These are phyloP conservation scores for Pleurostoma richardsiae DNA, from an alignment of 2,329 filamentous ascomycete species.

Conservation along the genomic window DNA sequence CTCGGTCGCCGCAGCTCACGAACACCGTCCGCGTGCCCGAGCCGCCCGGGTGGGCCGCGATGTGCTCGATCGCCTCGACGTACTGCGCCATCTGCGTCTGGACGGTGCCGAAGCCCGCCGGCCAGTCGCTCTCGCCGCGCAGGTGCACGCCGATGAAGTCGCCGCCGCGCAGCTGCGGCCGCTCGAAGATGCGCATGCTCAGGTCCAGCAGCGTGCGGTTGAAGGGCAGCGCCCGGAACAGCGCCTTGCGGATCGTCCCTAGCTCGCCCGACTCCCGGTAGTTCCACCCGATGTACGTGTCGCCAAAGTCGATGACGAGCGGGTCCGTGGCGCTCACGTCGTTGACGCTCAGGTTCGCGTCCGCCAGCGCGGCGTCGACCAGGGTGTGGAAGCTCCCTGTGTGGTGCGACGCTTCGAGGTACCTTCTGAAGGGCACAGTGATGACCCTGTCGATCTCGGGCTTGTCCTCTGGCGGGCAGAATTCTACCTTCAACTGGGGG, in stretches of 20 bases:
- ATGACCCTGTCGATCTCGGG: not conserved
- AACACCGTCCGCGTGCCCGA: not conserved
- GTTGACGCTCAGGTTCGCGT: not conserved
- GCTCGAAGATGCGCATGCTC: not conserved
- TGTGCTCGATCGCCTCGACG: not conserved
- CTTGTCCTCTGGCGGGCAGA: not conserved
- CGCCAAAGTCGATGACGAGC: conserved; percentile 1
- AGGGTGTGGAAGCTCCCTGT: not conserved
- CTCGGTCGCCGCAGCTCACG: conserved; percentile 3
- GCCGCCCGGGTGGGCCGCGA: not conserved
- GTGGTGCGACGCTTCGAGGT: not conserved
- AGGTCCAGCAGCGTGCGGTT: conserved; percentile 1
- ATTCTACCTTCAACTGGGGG: not conserved
- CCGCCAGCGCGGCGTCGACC: not conserved
- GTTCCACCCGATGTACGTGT: conserved; percentile 5
- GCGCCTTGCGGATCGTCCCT: conserved; percentile 1
- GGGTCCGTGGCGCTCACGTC: not conserved
- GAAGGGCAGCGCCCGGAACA: conserved; percentile 2
- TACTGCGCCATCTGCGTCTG: not conserved
- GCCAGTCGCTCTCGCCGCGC: conserved; percentile 5
- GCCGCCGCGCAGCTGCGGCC: not conserved
- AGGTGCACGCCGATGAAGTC: conserved; percentile 1
- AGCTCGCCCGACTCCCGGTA: conserved; percentile 1
- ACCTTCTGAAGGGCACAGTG: not conserved
- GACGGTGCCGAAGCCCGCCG: not conserved